Percentiles rank a stretch among this genome's conserved stretches.
phyloP scores from a whole-genome alignment of 2,329 filamentous ascomycete species.

The Arthrobotrys sinensis region DNA sequence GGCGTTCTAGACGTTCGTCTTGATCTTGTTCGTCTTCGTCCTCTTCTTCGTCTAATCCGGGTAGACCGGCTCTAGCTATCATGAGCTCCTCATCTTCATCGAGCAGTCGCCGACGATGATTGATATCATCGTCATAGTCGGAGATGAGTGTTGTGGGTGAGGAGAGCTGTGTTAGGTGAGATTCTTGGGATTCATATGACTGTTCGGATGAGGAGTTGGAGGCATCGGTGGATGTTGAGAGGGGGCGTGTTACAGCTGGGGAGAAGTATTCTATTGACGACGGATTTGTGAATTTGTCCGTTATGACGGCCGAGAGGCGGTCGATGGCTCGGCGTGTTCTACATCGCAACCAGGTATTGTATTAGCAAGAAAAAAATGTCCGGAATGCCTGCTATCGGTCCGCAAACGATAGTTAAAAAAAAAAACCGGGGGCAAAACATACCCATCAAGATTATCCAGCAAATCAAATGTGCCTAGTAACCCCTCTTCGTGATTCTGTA shows the following conservation, averaged over 20 bases:
- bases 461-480: slow-evolving; percentile 50
- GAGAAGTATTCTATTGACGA: slow-evolving; percentile 59
- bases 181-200: slow-evolving; percentile 53
- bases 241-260: slow-evolving; percentile 52
- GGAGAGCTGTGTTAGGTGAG: slow-evolving; percentile 51
- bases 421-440: slow-evolving; percentile 1
- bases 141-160: slow-evolving; percentile 58
- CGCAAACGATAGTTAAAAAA: slow-evolving; percentile 3
- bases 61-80: slow-evolving; percentile 18
- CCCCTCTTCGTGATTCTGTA: slow-evolving; percentile 54
- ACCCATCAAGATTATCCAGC: slow-evolving; percentile 59
- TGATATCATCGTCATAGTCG: slow-evolving; percentile 55
- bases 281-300: slow-evolving; percentile 56
- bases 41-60: slow-evolving; percentile 22
- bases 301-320: slow-evolving; percentile 58
- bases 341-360: neutral
- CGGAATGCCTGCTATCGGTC: slow-evolving; percentile 6
- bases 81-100: slow-evolving; percentile 58
- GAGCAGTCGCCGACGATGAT: slow-evolving; percentile 43
- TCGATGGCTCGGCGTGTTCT: slow-evolving; percentile 58
- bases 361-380: slow-evolving; percentile 12
- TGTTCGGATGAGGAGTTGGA: slow-evolving; percentile 59
- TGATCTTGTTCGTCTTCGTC: slow-evolving; percentile 50
- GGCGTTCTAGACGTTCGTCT: slow-evolving; percentile 52
- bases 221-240: slow-evolving; percentile 56